These are phyloP conservation scores for Sporothrix humicola DNA, from an alignment of 2,329 filamentous ascomycete species.

Conservation along the genomic window DNA sequence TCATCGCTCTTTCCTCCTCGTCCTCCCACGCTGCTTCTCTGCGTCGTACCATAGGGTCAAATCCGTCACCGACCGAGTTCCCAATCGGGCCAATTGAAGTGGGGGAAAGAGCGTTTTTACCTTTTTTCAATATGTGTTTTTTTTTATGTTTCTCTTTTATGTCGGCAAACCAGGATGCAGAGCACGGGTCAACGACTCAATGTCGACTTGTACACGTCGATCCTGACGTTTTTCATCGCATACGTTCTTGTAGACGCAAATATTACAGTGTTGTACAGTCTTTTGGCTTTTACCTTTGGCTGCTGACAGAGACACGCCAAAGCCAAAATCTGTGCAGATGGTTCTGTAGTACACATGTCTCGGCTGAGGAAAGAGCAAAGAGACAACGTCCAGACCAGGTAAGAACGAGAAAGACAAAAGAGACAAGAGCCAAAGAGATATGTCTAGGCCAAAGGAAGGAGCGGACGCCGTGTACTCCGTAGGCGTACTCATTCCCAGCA, in stretches of 20 bases:
- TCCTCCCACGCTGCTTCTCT: slow-evolving; percentile 30
- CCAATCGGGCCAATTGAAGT: background rate
- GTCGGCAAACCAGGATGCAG: background rate
- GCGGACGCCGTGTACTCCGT: slow-evolving; percentile 18
- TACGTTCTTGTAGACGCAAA: background rate
- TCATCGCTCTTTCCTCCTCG: background rate
- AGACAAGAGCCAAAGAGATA: background rate
- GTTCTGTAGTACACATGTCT: background rate
- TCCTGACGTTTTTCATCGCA: slow-evolving; percentile 10
- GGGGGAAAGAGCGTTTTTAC: background rate
- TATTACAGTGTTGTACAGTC: background rate
- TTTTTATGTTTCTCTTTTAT: too few relatives aligned
- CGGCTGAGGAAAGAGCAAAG: background rate
- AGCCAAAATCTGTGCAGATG: background rate
- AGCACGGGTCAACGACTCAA: background rate
- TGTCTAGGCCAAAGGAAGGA: slow-evolving; percentile 5
- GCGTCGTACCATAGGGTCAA: slow-evolving; percentile 36
- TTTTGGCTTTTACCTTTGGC: background rate
- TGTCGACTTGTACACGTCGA: background rate
- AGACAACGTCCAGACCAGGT: background rate
- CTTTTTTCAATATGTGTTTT: too few relatives aligned
- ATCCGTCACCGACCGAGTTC: slow-evolving; percentile 33
- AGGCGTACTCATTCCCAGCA: background rate
- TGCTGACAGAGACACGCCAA: slow-evolving; percentile 12
- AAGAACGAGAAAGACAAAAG: background rate